Base-by-base conservation (phyloP, 257 asterid species). In the Leonotis leonurus region DNA sequence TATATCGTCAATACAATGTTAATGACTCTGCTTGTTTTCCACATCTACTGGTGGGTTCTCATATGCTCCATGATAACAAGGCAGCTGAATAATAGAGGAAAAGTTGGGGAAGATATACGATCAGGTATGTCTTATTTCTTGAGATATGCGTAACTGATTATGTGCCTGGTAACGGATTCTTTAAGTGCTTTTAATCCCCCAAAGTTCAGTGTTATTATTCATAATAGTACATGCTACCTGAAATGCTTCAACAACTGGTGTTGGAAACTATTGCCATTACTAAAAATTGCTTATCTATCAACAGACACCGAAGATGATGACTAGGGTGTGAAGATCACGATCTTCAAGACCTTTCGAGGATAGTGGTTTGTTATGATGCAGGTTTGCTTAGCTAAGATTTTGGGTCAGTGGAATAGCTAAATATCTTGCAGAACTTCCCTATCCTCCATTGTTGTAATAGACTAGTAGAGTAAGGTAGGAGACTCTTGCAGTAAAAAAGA, bases 61-160 rank as follows among this genome's bases (percentile, higher is more conserved):
- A 93, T 93, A 57, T 85, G 70, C 60, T 63, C 90, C 21, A 89
- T 93, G 99, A 80, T 87, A 76, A 66, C 12, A 50, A 83, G 85
- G 75, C 99, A 89, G 77, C 78, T 93, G 68, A 85, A 80, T 57
- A 93, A 87, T 65, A 79, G 86, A 60, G 99, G 99, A 64, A 78
- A 87, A 69, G 94, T 89, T 71, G 96, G 96, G 53, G 99, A 89
- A 89, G 99, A 93, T 72, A 81, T 93, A 66, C 87, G 99, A 76
- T 89, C 98, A 65, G 98, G 98, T 87, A 55, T 55, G 76, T 33
- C 32, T 14, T 57, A 27, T 27, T 27, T 7, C 11, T 26, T 4
- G 10, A 9, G 46, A 40, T 26, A 26, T 21, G 64, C 18, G 1
- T 41, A 40, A 29, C 9, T 10, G 14, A 18, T 39, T 37, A 9